Conservation (phyloP, 116 monocot genomes). For the Zostera marina region DNA sequence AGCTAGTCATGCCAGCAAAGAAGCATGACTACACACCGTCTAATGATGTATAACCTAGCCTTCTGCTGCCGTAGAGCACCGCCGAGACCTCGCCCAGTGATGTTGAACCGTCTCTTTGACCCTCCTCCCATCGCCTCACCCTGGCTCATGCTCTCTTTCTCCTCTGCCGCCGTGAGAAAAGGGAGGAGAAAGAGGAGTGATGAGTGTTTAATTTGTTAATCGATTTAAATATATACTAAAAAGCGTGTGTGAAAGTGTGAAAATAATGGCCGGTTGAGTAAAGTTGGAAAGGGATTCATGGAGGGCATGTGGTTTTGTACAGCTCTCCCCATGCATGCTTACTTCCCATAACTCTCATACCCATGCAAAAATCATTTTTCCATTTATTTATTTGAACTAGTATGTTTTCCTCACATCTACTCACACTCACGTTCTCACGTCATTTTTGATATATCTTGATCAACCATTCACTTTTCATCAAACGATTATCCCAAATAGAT, state of each 20-base stretch:
- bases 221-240: constrained; percentile 4
- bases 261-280: neutral
- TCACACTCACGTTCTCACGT: too few species aligned
- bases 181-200: neutral
- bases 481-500: too few species aligned
- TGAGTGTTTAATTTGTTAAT: neutral
- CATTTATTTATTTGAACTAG: too few species aligned
- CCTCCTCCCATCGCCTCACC: neutral
- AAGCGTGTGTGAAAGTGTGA: neutral
- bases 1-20: constrained; percentile 13
- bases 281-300: neutral
- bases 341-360: neutral
- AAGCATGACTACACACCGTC: constrained; percentile 14
- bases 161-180: neutral
- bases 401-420: too few species aligned
- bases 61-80: constrained; percentile 8
- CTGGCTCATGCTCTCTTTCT: neutral
- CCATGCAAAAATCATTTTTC: constrained; percentile 3
- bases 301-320: constrained; percentile 3
- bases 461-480: too few species aligned
- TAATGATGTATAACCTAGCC: constrained; percentile 18
- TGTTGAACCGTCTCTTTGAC: constrained; percentile 7
- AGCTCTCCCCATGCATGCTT: constrained; percentile 1
- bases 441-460: too few species aligned
- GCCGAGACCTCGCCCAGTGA: constrained; percentile 3